phyloP scores from a whole-genome alignment of 345 rosid genomes.

The Dovyalis caffra region DNA sequence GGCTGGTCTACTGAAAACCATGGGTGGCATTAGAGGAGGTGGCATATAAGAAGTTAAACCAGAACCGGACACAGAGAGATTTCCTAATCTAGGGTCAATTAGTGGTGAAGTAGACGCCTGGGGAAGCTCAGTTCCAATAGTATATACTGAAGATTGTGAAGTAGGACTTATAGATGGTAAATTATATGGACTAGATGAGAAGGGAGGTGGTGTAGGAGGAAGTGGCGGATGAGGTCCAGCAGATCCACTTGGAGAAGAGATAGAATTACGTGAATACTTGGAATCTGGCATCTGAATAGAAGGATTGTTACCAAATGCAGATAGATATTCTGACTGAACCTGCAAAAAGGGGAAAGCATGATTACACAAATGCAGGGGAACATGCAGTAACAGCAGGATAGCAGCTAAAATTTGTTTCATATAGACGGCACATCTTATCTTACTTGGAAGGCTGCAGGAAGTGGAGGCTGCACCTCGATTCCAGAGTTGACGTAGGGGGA shows the following conservation, averaged over 20 bases:
- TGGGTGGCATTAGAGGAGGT: conserved; percentile 62
- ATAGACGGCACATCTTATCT: conserved; percentile 4
- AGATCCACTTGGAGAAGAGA: conserved; percentile 67
- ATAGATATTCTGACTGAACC: conserved; percentile 56
- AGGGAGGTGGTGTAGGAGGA: conserved; percentile 84
- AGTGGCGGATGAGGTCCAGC: conserved; percentile 76
- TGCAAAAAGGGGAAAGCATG: conserved; percentile 29
- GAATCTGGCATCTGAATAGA: conserved; percentile 37
- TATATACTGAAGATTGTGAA: conserved; percentile 56
- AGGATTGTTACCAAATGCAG: conserved; percentile 35
- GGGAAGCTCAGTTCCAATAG: conserved; percentile 58
- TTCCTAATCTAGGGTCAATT: conserved; percentile 49
- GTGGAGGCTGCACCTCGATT: conserved; percentile 36
- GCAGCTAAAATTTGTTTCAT: neutral
- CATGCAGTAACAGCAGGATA: neutral
- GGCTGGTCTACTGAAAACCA: conserved; percentile 63
- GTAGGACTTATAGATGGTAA: conserved; percentile 53
- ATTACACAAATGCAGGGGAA: conserved; percentile 8
- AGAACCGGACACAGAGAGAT: conserved; percentile 49
- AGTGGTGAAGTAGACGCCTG: conserved; percentile 40
- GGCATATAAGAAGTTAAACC: conserved; percentile 62
- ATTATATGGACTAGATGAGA: conserved; percentile 71
- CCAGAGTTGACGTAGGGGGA: conserved; percentile 47
- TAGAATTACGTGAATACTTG: conserved; percentile 38
- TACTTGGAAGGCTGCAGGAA: conserved; percentile 43